Conservation (phyloP, 2,329 filamentous ascomycete species). For the Ophiocordyceps polyrhachis-furcata region DNA sequence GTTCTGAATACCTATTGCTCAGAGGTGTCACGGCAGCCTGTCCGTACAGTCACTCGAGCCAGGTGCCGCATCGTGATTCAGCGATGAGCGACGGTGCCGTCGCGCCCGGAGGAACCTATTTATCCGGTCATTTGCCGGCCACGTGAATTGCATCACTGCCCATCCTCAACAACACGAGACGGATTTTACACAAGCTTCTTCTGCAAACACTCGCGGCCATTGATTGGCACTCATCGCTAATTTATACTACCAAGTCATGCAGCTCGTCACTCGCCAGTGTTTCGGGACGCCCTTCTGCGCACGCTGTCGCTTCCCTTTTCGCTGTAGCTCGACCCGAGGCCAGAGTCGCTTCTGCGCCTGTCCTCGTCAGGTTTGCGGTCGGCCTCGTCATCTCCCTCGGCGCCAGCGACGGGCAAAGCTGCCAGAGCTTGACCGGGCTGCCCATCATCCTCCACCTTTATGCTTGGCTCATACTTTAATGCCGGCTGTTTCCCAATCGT, state of each 20-base stretch:
- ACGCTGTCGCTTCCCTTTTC: constrained; percentile 16
- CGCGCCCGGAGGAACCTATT: constrained; percentile 1
- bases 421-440: constrained; percentile 10
- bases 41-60: not conserved
- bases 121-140: constrained; percentile 1
- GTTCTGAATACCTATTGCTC: not conserved
- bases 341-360: constrained; percentile 21
- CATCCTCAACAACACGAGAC: not conserved
- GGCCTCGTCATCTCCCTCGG: constrained; percentile 28
- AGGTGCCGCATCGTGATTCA: constrained; percentile 2
- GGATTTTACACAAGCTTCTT: not conserved
- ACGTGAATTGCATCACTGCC: not conserved
- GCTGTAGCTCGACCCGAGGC: constrained; percentile 35
- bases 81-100: constrained; percentile 1
- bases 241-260: too few relatives aligned
- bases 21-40: constrained; percentile 1
- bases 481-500: constrained; percentile 21
- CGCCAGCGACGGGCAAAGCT: constrained; percentile 15
- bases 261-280: not conserved
- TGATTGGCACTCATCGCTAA: too few relatives aligned
- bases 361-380: constrained; percentile 19
- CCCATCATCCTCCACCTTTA: constrained; percentile 17
- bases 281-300: constrained; percentile 13
- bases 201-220: not conserved
- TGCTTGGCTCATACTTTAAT: constrained; percentile 19